Percentiles rank a stretch among this genome's conserved stretches.
These are phyloP conservation scores for Cadophora gregata DNA, from an alignment of 2,329 filamentous ascomycete species.

Conservation along the genomic window DNA sequence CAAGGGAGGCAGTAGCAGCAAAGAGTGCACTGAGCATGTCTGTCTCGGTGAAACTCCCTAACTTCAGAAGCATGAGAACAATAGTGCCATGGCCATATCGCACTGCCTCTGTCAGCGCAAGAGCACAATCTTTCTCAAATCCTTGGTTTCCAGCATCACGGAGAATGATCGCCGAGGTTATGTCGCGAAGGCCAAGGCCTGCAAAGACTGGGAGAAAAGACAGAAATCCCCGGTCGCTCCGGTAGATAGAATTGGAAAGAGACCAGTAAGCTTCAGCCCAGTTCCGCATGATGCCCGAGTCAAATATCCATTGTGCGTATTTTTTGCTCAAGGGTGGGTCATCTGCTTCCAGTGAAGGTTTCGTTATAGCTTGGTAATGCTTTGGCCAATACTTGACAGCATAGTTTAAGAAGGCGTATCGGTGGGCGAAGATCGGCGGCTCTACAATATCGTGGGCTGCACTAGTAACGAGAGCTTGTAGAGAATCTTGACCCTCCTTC, in stretches of 20 bases:
- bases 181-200: slow-evolving; percentile 15
- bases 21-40: background rate
- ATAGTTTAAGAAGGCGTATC: slow-evolving; percentile 5
- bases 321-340: background rate
- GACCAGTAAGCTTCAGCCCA: slow-evolving; percentile 19
- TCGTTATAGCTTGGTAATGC: slow-evolving; percentile 15
- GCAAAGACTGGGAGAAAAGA: slow-evolving; percentile 22
- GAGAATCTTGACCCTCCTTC: background rate
- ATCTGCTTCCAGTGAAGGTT: background rate
- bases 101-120: slow-evolving; percentile 14
- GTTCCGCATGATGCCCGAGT: background rate
- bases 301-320: background rate
- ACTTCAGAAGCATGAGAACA: background rate
- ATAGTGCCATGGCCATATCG: background rate
- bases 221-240: slow-evolving; percentile 17
- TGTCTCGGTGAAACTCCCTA: background rate
- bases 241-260: slow-evolving; percentile 15
- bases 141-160: background rate
- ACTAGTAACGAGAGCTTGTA: background rate
- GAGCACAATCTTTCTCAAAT: background rate
- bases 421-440: slow-evolving; percentile 3
- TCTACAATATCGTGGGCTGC: background rate
- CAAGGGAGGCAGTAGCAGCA: background rate
- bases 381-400: slow-evolving; percentile 20
- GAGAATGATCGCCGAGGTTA: background rate